Conservation (phyloP, 495 filamentous ascomycete genomes). For the Penicillium bialowiezense region DNA sequence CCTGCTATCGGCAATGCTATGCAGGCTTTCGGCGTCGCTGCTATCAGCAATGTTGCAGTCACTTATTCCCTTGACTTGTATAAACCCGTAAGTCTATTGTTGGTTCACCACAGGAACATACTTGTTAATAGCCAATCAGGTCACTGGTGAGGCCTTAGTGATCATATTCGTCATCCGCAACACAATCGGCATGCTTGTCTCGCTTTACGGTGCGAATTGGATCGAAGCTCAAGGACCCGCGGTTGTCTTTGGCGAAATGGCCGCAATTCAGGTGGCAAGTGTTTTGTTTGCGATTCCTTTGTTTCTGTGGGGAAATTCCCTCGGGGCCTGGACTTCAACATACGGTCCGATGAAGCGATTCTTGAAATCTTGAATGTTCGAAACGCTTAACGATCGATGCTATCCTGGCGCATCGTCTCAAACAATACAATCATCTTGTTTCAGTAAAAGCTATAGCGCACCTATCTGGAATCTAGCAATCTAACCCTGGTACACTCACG, state of each 20-base stretch:
- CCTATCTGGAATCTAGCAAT: no score
- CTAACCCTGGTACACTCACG: no score
- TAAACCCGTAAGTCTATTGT: constrained; percentile 18
- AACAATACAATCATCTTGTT: no score
- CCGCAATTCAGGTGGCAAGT: constrained; percentile 25
- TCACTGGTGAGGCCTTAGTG: constrained; percentile 30
- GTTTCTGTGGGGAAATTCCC: constrained; percentile 20
- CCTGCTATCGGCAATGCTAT: constrained; percentile 33
- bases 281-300: constrained; percentile 26
- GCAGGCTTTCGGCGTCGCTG: constrained; percentile 34
- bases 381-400: not conserved
- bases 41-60: constrained; percentile 34
- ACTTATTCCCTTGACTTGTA: constrained; percentile 34
- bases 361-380: not conserved
- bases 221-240: constrained; percentile 25
- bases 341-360: constrained; percentile 36
- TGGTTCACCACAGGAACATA: not conserved
- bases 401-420: no score
- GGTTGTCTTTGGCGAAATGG: constrained; percentile 32
- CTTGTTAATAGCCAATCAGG: not conserved
- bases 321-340: constrained; percentile 17
- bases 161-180: constrained; percentile 35
- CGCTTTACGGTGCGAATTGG: constrained; percentile 29
- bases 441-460: no score
- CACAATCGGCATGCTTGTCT: constrained; percentile 32